Evolutionary conservation across 2,329 filamentous ascomycete species (phyloP).

Genomic region (Thyridium curvatum): DNA sequence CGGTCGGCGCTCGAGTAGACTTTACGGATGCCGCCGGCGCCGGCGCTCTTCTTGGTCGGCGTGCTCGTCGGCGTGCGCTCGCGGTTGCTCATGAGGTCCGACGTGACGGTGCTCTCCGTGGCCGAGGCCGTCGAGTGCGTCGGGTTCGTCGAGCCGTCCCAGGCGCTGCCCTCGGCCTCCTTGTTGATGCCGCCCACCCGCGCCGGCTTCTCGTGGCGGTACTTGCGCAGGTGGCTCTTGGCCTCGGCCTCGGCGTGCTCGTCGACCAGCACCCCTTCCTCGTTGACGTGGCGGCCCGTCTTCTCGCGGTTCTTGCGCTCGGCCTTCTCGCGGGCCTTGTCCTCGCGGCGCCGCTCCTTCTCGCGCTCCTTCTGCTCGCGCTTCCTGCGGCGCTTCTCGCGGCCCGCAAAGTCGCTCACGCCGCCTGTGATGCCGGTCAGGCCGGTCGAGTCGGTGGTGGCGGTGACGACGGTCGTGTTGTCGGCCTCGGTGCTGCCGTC

Average conservation of each 20-base stretch:
- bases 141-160: constrained; percentile 67
- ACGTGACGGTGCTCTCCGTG: constrained; percentile 40
- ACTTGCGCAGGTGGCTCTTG: constrained; percentile 67
- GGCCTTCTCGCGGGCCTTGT: constrained; percentile 26
- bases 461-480: constrained; percentile 26
- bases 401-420: constrained; percentile 47
- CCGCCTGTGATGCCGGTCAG: constrained; percentile 53
- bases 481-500: constrained; percentile 30
- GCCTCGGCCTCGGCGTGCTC: constrained; percentile 57
- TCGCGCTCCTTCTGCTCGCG: constrained; percentile 48
- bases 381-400: constrained; percentile 45
- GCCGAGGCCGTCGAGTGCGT: constrained; percentile 45
- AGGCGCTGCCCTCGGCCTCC: constrained; percentile 69
- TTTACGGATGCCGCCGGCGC: constrained; percentile 47
- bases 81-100: constrained; percentile 54
- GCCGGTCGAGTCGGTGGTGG: constrained; percentile 10
- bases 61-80: constrained; percentile 51
- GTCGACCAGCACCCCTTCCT: constrained; percentile 58
- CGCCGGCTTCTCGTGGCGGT: constrained; percentile 81
- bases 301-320: constrained; percentile 19
- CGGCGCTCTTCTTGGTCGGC: constrained; percentile 33
- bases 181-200: constrained; percentile 86
- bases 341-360: constrained; percentile 33
- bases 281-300: constrained; percentile 38
- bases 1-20: constrained; percentile 56